Conservation (phyloP, 2,329 filamentous ascomycete genomes). For the Nemania bipapillata region DNA sequence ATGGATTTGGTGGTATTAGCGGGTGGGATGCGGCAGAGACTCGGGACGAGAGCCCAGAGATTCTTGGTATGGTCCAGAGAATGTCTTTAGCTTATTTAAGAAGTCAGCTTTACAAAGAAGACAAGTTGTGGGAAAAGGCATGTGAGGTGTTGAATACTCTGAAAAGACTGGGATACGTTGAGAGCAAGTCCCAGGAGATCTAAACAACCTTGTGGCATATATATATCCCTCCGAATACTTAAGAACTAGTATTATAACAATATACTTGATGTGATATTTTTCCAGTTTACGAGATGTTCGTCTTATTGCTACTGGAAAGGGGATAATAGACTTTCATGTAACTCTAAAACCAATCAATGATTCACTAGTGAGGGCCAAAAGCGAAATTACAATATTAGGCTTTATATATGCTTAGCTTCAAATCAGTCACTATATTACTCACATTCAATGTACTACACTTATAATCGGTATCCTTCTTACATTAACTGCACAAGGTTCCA, state of each 20-base stretch:
- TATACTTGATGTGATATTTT: too few species aligned
- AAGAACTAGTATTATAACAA: neutral
- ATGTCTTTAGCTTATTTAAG: conserved; percentile 55
- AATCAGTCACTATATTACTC: too few species aligned
- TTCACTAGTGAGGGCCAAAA: too few species aligned
- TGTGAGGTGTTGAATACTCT: conserved; percentile 46
- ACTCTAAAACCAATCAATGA: too few species aligned
- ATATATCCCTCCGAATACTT: neutral
- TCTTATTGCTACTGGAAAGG: too few species aligned
- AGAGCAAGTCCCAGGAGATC: conserved; percentile 46
- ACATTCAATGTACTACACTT: too few species aligned
- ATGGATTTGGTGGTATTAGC: conserved; percentile 55
- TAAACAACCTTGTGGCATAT: neutral
- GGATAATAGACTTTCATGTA: too few species aligned
- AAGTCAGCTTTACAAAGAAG: conserved; percentile 53
- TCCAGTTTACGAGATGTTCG: too few species aligned
- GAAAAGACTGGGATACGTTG: conserved; percentile 45
- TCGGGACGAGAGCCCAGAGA: conserved; percentile 52
- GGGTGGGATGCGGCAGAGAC: conserved; percentile 54
- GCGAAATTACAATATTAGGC: too few species aligned
- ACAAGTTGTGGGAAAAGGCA: conserved; percentile 50
- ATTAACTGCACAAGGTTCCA: too few species aligned
- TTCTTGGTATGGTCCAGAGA: conserved; percentile 52
- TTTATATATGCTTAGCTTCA: too few species aligned
- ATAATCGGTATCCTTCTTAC: too few species aligned